Conservation (phyloP, 257 asterid species). For the Verbascum thapsus region DNA sequence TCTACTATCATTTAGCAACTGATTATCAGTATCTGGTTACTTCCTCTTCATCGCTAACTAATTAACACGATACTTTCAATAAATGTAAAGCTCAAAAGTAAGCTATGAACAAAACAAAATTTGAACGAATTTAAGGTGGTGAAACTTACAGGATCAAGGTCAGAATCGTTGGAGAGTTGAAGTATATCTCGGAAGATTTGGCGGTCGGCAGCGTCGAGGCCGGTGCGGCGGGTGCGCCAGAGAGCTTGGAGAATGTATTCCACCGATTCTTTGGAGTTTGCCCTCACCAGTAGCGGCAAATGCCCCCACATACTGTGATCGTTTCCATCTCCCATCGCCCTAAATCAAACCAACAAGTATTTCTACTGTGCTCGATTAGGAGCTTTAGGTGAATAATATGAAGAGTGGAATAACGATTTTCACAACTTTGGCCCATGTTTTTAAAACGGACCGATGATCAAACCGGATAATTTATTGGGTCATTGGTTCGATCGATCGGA, state of each 20-base stretch:
- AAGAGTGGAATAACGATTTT: too few relatives aligned
- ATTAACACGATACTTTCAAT: too few relatives aligned
- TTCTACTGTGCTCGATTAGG: background rate
- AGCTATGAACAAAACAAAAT: too few relatives aligned
- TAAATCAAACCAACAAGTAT: background rate
- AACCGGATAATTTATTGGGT: too few relatives aligned
- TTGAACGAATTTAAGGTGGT: background rate
- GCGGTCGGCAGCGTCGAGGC: constrained; percentile 78
- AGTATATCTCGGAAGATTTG: constrained; percentile 66
- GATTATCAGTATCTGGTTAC: too few relatives aligned
- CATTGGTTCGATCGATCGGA: too few relatives aligned
- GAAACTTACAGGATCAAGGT: constrained; percentile 71
- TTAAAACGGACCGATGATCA: too few relatives aligned
- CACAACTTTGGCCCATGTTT: too few relatives aligned
- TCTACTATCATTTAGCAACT: too few relatives aligned
- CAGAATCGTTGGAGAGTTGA: constrained; percentile 60
- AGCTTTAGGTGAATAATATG: background rate
- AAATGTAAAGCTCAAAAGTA: too few relatives aligned
- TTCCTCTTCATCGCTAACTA: too few relatives aligned
- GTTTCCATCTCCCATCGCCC: constrained; percentile 42
- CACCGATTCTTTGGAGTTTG: constrained; percentile 75
- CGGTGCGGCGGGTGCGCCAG: constrained; percentile 85
- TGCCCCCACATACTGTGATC: constrained; percentile 64
- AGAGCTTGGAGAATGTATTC: constrained; percentile 80
- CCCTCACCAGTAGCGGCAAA: constrained; percentile 68